Evolutionary conservation across 441 rosid species (phyloP), one percentile per base, ranked within the genome.

Genomic region (Croton laevigatus): DNA sequence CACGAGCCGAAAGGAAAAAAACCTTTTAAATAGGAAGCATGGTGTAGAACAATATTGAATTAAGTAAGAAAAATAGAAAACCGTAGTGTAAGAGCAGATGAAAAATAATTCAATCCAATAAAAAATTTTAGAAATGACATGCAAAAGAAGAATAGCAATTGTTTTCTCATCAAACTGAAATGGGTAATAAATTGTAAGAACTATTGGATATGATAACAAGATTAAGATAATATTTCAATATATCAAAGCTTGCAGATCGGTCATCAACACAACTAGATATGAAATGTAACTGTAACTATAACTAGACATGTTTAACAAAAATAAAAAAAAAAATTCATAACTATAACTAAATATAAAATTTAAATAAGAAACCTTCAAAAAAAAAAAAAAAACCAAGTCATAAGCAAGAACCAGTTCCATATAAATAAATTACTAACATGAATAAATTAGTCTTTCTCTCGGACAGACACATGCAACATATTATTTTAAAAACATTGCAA

Each of bases 401-500:
- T 37, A 16, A 64, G 40, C 22, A 36, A 10, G 45, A 36, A 66
- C 53, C 11, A n/a, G 12, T 0, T 37, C 20, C 11, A 20, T 40
- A 36, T 34, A 38, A 13, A 19, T n/a, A 66, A 36, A 66, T 66
- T 19, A 19, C 37, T 37, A 11, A 34, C 20, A 23, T 7, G 16
- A 66, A 66, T 4, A 27, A 57, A 27, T 57, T 32, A 13, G n/a
- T 27, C 38, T 32, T 16, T 57, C 61, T 36, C 4, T 13, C 37
- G 12, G 37, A 66, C 17, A 19, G 2, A 66, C n/a, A 37, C 23
- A 27, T 58, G 60, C 48, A 55, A 22, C 55, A 64, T 14, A 54
- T 40, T 42, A 53, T 19, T 61, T 61, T 12, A 70, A 36, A 22
- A 49, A 70, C 36, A 48, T 0, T 54, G 60, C 59, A 61, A 23